These are phyloP conservation scores for Kwoniella dendrophila DNA, from an alignment of 768 basidiomycete genomes.

Conservation along the genomic window DNA sequence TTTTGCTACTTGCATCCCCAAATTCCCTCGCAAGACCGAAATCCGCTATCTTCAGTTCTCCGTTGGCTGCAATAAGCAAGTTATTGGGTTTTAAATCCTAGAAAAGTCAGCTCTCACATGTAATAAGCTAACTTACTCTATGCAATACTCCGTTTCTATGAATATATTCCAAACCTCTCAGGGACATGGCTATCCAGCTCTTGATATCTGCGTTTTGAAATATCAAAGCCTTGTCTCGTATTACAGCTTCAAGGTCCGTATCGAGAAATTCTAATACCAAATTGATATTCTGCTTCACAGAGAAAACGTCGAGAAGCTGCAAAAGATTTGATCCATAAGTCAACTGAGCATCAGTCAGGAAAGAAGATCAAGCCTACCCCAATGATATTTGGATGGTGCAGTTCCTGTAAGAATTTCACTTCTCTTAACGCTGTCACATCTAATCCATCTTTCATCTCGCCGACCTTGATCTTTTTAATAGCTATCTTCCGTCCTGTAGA, in stretches of 20 bases:
- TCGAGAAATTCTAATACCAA: slow-evolving; percentile 95
- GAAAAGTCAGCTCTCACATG: not conserved
- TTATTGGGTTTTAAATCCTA: slow-evolving; percentile 99
- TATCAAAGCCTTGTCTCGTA: slow-evolving; percentile 87
- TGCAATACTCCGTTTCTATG: slow-evolving; percentile 93
- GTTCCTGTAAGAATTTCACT: slow-evolving; percentile 92
- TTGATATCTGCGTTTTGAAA: slow-evolving; percentile 96
- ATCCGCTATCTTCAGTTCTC: slow-evolving; percentile 94
- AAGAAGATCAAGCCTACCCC: slow-evolving; percentile 62
- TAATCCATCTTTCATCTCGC: slow-evolving; percentile 94
- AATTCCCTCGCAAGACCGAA: slow-evolving; percentile 97
- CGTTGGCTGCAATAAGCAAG: slow-evolving; percentile 85
- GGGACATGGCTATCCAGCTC: slow-evolving; percentile 98
- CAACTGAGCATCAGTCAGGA: not conserved
- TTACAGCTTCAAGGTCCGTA: slow-evolving; percentile 94
- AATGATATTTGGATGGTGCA: slow-evolving; percentile 92
- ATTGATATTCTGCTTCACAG: slow-evolving; percentile 92
- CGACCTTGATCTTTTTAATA: slow-evolving; percentile 97
- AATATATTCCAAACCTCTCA: slow-evolving; percentile 97
- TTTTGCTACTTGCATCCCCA: slow-evolving; percentile 89
- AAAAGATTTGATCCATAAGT: not conserved
- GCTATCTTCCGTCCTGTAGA: slow-evolving; percentile 63
- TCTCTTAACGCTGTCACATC: slow-evolving; percentile 99
- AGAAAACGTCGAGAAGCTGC: slow-evolving; percentile 94
- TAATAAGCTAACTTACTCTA: slow-evolving; percentile 64